A percentile compares a stretch with the other conserved stretches of the same genome.
These are phyloP conservation scores for Dillenia turbinata DNA, from an alignment of 164 flowering plant species.

Conservation along the genomic window DNA sequence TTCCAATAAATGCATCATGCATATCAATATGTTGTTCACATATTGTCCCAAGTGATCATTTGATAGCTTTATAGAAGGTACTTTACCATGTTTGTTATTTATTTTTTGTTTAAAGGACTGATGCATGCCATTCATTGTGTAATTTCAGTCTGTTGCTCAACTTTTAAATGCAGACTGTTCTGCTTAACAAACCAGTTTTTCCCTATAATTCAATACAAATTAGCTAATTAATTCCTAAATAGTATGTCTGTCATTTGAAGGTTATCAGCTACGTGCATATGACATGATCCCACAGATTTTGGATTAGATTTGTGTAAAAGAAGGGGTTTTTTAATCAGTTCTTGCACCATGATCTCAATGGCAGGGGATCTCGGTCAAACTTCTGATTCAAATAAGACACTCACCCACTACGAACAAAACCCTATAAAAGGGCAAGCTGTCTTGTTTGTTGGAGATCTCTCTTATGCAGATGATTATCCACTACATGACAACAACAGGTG, in stretches of 20 bases:
- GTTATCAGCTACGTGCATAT: background rate
- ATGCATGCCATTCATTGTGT: too few relatives aligned
- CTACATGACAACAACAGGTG: slow-evolving; percentile 64
- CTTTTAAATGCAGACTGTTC: too few relatives aligned
- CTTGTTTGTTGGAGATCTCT: slow-evolving; percentile 70
- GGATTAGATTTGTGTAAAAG: background rate
- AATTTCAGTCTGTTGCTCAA: too few relatives aligned
- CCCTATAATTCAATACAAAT: too few relatives aligned
- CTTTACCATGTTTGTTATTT: too few relatives aligned
- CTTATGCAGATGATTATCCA: slow-evolving; percentile 72
- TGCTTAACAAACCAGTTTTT: too few relatives aligned
- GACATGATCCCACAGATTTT: background rate
- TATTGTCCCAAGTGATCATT: too few relatives aligned
- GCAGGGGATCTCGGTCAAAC: slow-evolving; percentile 90
- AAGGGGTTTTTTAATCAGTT: background rate
- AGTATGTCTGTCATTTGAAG: background rate
- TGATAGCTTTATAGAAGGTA: too few relatives aligned
- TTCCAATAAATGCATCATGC: too few relatives aligned
- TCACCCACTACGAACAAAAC: slow-evolving; percentile 54
- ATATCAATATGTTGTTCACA: too few relatives aligned
- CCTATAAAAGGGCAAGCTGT: slow-evolving; percentile 55
- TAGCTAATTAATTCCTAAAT: too few relatives aligned
- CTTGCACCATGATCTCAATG: slow-evolving; percentile 3
- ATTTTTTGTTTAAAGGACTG: too few relatives aligned
- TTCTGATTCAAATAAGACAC: slow-evolving; percentile 58